Evolutionary conservation across 2,329 filamentous ascomycete species (phyloP).

Genomic region (Colletotrichum graminicola): DNA sequence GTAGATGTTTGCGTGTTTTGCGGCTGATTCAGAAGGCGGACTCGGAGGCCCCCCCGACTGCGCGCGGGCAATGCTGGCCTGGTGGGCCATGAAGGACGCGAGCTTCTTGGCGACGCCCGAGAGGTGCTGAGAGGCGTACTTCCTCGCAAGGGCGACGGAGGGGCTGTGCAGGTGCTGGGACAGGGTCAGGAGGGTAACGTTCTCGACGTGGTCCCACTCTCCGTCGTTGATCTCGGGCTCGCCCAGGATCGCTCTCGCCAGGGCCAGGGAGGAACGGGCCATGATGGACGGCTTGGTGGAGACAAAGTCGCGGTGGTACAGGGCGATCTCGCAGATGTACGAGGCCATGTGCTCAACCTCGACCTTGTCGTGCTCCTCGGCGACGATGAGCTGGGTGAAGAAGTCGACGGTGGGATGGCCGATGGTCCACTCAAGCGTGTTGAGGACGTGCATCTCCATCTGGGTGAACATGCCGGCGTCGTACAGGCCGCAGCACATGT

Average conservation of each 20-base stretch:
- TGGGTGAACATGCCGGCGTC: slow-evolving; percentile 99
- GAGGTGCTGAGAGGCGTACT: slow-evolving; percentile 68
- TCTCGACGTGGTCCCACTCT: slow-evolving; percentile 82
- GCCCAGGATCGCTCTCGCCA: slow-evolving; percentile 87
- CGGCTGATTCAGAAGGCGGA: slow-evolving; percentile 65
- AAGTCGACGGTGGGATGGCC: slow-evolving; percentile 96
- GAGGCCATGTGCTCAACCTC: slow-evolving; percentile 95
- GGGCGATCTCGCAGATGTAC: slow-evolving; percentile 93
- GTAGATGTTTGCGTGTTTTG: slow-evolving; percentile 72
- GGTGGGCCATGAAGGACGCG: slow-evolving; percentile 69
- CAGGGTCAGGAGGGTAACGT: slow-evolving; percentile 71
- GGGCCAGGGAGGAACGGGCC: slow-evolving; percentile 86
- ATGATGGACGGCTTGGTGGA: slow-evolving; percentile 92
- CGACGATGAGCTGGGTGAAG: slow-evolving; percentile 88
- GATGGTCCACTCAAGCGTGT: slow-evolving; percentile 95
- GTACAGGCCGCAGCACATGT: slow-evolving; percentile 98
- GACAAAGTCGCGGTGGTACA: slow-evolving; percentile 98
- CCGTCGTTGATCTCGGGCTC: slow-evolving; percentile 80
- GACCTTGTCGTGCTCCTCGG: slow-evolving; percentile 81
- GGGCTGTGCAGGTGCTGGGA: slow-evolving; percentile 71
- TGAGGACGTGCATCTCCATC: slow-evolving; percentile 99
- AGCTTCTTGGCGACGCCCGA: slow-evolving; percentile 68
- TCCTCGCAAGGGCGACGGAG: slow-evolving; percentile 68
- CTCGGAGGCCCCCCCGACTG: slow-evolving; percentile 67
- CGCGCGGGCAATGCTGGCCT: slow-evolving; percentile 67